Evolutionary conservation across 352 stramenopile genomes (phyloP).

Genomic region (Ochromonadaceae sp.): DNA sequence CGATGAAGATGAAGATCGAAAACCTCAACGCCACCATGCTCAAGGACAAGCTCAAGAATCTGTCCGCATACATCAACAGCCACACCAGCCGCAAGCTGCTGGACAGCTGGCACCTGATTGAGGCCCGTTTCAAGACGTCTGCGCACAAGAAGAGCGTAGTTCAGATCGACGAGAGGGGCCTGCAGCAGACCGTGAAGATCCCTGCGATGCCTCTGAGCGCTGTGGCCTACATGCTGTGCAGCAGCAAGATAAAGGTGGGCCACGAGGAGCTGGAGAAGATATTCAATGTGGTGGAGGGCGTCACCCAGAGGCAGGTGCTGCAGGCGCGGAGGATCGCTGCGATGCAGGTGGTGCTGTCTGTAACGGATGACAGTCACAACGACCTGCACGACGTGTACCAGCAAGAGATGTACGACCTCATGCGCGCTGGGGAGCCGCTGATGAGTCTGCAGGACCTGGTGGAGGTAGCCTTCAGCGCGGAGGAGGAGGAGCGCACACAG

Average conservation of each 20-base stretch:
- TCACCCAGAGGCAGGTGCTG: neutral
- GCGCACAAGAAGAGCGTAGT: neutral
- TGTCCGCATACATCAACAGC: neutral
- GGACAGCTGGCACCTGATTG: conserved; percentile 1
- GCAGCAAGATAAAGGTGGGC: neutral
- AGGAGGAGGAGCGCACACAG: neutral
- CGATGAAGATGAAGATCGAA: neutral
- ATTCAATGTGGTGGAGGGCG: neutral
- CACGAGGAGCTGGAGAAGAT: neutral
- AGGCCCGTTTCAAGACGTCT: neutral
- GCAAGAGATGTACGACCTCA: neutral
- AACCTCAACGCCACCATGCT: neutral
- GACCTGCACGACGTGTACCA: neutral
- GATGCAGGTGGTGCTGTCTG: neutral
- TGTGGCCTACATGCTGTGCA: neutral
- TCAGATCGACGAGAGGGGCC: neutral
- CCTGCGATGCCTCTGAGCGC: neutral
- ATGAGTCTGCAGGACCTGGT: neutral
- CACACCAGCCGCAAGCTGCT: conserved; percentile 1
- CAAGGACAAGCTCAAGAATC: neutral
- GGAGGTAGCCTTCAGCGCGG: neutral
- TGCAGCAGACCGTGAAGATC: neutral
- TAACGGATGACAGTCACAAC: neutral
- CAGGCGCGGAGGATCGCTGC: neutral
- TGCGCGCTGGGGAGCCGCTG: neutral